These are phyloP conservation scores for Solanum piurae DNA, from an alignment of 257 asterid species.

Conservation along the genomic window DNA sequence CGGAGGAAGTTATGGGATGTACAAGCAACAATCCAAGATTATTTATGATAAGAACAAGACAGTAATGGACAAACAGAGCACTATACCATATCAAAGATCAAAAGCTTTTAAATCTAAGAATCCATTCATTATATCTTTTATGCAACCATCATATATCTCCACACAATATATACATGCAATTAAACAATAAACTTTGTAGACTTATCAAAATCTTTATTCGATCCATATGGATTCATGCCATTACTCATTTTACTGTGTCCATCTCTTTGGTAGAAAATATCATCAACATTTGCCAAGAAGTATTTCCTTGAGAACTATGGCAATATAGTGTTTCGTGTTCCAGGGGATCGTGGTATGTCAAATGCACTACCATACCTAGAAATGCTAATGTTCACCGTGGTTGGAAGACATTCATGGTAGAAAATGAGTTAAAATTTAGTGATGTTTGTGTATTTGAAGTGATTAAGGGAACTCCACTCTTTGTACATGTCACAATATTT, in stretches of 20 bases:
- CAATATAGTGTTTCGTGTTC: background rate
- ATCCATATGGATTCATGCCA: background rate
- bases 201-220: background rate
- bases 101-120: background rate
- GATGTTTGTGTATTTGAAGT: background rate
- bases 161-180: background rate
- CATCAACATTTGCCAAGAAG: background rate
- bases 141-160: background rate
- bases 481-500: background rate
- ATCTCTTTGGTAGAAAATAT: background rate
- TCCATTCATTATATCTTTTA: background rate
- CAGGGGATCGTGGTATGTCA: background rate
- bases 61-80: background rate
- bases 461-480: background rate
- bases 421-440: background rate
- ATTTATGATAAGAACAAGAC: background rate
- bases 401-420: background rate
- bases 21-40: background rate
- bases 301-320: background rate
- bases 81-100: background rate
- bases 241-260: background rate
- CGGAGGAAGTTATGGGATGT: background rate
- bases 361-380: background rate
- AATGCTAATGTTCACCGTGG: background rate
- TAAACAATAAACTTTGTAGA: background rate